phyloP scores from a whole-genome alignment of 257 asterid species.

The Solanum boliviense region DNA sequence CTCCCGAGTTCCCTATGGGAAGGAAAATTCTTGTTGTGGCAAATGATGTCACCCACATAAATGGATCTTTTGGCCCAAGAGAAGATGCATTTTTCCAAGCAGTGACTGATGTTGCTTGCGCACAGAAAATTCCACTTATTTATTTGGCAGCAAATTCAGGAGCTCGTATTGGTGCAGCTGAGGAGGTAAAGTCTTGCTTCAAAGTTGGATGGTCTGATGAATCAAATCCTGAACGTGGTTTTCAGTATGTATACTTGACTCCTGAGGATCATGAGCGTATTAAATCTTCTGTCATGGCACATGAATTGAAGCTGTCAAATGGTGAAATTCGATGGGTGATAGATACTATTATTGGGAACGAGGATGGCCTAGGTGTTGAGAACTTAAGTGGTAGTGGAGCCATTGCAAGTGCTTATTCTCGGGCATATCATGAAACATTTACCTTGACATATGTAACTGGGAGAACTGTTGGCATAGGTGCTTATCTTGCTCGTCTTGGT shows the following conservation, averaged over 20 bases:
- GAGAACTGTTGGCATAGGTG: slow-evolving; percentile 94
- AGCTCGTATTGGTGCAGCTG: slow-evolving; percentile 98
- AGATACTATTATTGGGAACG: slow-evolving; percentile 81
- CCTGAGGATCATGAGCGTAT: slow-evolving; percentile 73
- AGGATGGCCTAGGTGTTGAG: slow-evolving; percentile 88
- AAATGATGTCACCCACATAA: slow-evolving; percentile 84
- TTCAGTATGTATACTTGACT: slow-evolving; percentile 77
- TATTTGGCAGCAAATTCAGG: slow-evolving; percentile 98
- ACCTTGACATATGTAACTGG: slow-evolving; percentile 92
- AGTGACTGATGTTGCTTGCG: slow-evolving; percentile 74
- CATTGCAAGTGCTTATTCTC: slow-evolving; percentile 90
- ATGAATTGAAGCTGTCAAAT: slow-evolving; percentile 42
- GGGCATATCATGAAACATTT: slow-evolving; percentile 87
- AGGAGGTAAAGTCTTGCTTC: slow-evolving; percentile 94
- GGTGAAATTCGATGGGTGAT: slow-evolving; percentile 88
- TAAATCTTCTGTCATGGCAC: slow-evolving; percentile 73
- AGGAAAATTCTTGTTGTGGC: slow-evolving; percentile 69
- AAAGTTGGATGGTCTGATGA: slow-evolving; percentile 98
- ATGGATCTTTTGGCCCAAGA: slow-evolving; percentile 90
- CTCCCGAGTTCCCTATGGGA: slow-evolving; percentile 94
- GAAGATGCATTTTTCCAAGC: slow-evolving; percentile 96
- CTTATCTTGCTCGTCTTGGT: slow-evolving; percentile 96
- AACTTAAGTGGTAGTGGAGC: slow-evolving; percentile 92
- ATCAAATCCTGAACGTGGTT: slow-evolving; percentile 78
- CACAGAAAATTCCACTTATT: slow-evolving; percentile 71